These are phyloP conservation scores for Hypoxylon sp. DNA, from an alignment of 2,329 filamentous ascomycete species.

Conservation along the genomic window DNA sequence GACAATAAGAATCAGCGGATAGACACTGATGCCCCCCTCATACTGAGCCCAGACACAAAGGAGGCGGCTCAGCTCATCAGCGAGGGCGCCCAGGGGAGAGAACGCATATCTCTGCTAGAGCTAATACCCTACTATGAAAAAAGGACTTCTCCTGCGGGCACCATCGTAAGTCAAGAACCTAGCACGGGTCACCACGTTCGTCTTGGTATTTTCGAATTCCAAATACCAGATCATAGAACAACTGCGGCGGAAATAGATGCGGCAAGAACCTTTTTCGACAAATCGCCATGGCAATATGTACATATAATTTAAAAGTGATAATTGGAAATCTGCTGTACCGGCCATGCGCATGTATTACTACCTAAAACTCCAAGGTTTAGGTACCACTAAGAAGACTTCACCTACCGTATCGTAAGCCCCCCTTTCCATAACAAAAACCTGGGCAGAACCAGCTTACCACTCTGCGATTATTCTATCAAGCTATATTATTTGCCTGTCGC, in stretches of 20 bases:
- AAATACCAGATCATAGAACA: slow-evolving; percentile 4
- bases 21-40: background rate
- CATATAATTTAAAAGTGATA: slow-evolving; percentile 10
- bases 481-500: too few species aligned
- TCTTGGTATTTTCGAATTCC: slow-evolving; percentile 40
- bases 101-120: slow-evolving; percentile 22
- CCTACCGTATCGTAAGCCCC: background rate
- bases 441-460: too few species aligned
- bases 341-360: too few species aligned
- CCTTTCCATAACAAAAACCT: too few species aligned
- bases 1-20: background rate
- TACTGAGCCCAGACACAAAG: slow-evolving; percentile 20
- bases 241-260: slow-evolving; percentile 1
- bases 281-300: slow-evolving; percentile 8
- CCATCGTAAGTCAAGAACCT: slow-evolving; percentile 21
- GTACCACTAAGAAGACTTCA: background rate
- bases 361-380: background rate
- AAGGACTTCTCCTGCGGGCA: slow-evolving; percentile 28
- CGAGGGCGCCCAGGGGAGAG: slow-evolving; percentile 8
- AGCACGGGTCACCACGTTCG: slow-evolving; percentile 23
- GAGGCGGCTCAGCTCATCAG: slow-evolving; percentile 1
- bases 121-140: slow-evolving; percentile 22
- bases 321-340: background rate
- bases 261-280: slow-evolving; percentile 13
- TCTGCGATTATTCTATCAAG: too few species aligned